phyloP scores from a whole-genome alignment of 2,329 filamentous ascomycete genomes.

The Trichoderma sp. region DNA sequence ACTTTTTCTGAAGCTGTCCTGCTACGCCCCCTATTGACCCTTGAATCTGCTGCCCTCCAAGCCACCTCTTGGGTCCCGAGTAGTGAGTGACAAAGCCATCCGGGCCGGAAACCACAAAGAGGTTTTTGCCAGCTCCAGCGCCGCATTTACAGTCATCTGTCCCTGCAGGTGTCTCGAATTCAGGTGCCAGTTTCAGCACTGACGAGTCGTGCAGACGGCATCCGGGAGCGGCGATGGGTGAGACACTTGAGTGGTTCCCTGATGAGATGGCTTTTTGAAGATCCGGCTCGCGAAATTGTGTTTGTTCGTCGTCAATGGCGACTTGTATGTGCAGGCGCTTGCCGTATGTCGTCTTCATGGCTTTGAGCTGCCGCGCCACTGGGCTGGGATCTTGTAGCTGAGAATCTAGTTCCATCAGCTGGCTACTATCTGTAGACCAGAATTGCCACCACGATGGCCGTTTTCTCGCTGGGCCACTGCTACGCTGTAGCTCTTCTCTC shows the following conservation, averaged over 20 bases:
- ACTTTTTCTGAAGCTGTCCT: conserved; percentile 56
- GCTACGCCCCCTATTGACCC: conserved; percentile 72
- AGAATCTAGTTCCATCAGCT: conserved; percentile 27
- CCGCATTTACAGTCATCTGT: conserved; percentile 34
- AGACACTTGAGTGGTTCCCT: not conserved
- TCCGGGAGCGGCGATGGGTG: not conserved
- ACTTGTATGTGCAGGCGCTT: conserved; percentile 67
- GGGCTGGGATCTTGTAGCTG: conserved; percentile 40
- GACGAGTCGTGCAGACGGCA: conserved; percentile 38
- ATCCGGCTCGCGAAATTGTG: conserved; percentile 58
- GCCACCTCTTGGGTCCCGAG: conserved; percentile 78
- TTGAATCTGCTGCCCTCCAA: conserved; percentile 70
- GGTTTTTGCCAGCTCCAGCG: conserved; percentile 50
- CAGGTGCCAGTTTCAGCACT: conserved; percentile 35
- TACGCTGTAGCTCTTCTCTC: conserved; percentile 53
- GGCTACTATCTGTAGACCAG: conserved; percentile 28
- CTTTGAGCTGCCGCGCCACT: conserved; percentile 64
- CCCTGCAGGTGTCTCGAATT: conserved; percentile 34
- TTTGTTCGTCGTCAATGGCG: conserved; percentile 79
- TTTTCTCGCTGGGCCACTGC: not conserved
- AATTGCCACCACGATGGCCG: conserved; percentile 32
- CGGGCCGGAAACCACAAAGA: conserved; percentile 86
- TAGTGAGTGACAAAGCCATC: conserved; percentile 84
- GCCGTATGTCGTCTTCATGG: conserved; percentile 60
- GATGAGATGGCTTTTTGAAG: conserved; percentile 43